Evolutionary conservation across 2,329 filamentous ascomycete species (phyloP), one percentile per base, ranked within the genome.

Genomic region (Aureobasidium sp.): DNA sequence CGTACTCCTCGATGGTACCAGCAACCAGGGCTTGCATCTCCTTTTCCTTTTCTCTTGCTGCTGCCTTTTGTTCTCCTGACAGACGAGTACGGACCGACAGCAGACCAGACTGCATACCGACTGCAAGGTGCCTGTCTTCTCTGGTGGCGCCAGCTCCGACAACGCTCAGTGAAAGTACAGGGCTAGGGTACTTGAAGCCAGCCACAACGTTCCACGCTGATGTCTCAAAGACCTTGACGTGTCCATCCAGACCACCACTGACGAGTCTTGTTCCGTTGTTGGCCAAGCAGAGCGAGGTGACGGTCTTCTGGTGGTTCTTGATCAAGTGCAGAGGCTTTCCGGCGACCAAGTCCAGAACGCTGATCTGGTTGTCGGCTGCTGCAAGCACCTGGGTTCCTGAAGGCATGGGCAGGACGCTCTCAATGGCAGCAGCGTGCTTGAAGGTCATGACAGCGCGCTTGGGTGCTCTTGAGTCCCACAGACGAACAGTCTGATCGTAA

Each of bases 221-320:
- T 1, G 92, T 96, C 75, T 97, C 93, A 69, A 95, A 97, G 40
- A 99, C 85, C 76, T 99, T 99, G 76, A 97, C 86, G 74, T 97
- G 94, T 10, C 94, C 95, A 73, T 99, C 94, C 47, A 99, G 80
- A 21, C 87, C 91, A 74, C 91, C 94, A 65, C 87, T 92, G 58
- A 99, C 83, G 60, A 99, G 81, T 54, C 94, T 84, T 54, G 84
- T 84, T 49, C 89, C 89, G 66, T 88, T 84, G 46, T 90, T 92
- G 8, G 91, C 92, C 35, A 95, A 78, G 55, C 87, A 86, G 59
- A 99, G 81, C 8, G 88, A 86, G 0, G 94, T 97, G 62, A 99
- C 92, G 0, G 94, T 96, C 83, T 97, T 99, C 71, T 99, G 94
- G 74, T 99, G 94, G 72, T 95, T 97, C 67, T 86, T 87, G 64